phyloP scores from a whole-genome alignment of 306 rosid genomes.

The Senna siamea region DNA sequence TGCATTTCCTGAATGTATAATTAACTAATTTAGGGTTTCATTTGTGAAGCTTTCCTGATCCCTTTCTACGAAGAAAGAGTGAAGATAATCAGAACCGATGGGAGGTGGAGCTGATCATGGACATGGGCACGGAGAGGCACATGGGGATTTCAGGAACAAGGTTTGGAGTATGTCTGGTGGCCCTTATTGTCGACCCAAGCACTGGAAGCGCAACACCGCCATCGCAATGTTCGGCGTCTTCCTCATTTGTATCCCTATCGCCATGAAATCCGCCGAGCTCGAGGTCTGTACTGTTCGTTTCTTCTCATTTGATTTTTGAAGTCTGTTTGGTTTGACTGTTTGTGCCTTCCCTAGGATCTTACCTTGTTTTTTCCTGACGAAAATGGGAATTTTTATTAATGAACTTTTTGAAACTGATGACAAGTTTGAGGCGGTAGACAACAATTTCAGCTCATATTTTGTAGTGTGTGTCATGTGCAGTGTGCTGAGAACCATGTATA shows the following conservation, averaged over 20 bases:
- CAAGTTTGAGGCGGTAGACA: not conserved
- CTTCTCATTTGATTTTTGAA: not conserved
- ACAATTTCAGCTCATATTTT: not conserved
- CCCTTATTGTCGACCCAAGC: constrained; percentile 88
- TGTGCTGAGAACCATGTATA: not conserved
- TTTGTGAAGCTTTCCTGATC: constrained; percentile 31
- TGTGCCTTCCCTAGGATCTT: not conserved
- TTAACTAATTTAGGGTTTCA: constrained; percentile 46
- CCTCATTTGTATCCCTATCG: constrained; percentile 91
- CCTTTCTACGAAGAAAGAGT: constrained; percentile 20
- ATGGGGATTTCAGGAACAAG: constrained; percentile 81
- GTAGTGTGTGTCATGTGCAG: not conserved
- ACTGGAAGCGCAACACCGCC: constrained; percentile 97
- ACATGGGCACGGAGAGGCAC: constrained; percentile 53
- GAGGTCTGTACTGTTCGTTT: constrained; percentile 56
- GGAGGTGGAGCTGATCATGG: constrained; percentile 83
- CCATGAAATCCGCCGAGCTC: constrained; percentile 93
- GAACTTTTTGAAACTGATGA: not conserved
- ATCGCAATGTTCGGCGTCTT: constrained; percentile 85
- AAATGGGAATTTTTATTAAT: constrained; percentile 24
- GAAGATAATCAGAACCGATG: constrained; percentile 22
- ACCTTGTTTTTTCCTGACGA: not conserved
- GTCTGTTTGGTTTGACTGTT: not conserved
- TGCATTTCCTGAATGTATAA: not conserved
- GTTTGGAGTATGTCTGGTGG: constrained; percentile 99